Evolutionary conservation across 73 alveolate genomes (phyloP), one percentile per base, ranked within the genome.

Genomic region (Paramecium sonneborni): DNA sequence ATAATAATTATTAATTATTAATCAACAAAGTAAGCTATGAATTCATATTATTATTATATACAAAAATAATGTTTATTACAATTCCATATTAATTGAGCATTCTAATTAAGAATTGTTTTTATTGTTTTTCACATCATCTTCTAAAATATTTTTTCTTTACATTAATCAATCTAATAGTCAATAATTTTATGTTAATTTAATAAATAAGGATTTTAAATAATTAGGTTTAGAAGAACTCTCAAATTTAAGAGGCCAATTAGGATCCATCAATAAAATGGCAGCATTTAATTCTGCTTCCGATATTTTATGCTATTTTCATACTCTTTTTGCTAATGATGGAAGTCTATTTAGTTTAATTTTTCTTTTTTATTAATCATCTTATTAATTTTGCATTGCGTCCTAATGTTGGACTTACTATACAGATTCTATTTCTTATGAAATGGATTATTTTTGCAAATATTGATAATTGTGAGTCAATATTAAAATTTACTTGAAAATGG

Each of bases 241-340:
- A 72, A 72, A 72, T 72, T 21, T 72, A 72, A 62, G 86, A 12
- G 86, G 86, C 86, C 86, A 72, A 72, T 72, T 38, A 2, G 55
- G 58, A 35, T 32, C 57, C 44, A 34, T 30, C 12, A 72, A 37
- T 72, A 35, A 37, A 15, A 62, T 72, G 35, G 32, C 44, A 72
- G 32, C 57, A 34, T 72, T 72, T 26, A 44, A 44, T 62, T 26
- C 84, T 62, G 23, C 43, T 23, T 26, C 39, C 24, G 4, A 26
- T 14, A 28, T 72, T 35, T 15, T 72, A 72, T 32, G 14, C 32
- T 37, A 28, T 41, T 72, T 35, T 4, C 6, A 23, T 15, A 23
- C 1, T 62, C 48, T 10, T 62, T 62, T 46, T 14, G 84, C 86
- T 3, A 62, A 72, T 1, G 18, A 34, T 15, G 86, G 86, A 32